These are phyloP conservation scores for Aureobasidium zeae DNA, from an alignment of 2,329 filamentous ascomycete genomes.

Conservation along the genomic window DNA sequence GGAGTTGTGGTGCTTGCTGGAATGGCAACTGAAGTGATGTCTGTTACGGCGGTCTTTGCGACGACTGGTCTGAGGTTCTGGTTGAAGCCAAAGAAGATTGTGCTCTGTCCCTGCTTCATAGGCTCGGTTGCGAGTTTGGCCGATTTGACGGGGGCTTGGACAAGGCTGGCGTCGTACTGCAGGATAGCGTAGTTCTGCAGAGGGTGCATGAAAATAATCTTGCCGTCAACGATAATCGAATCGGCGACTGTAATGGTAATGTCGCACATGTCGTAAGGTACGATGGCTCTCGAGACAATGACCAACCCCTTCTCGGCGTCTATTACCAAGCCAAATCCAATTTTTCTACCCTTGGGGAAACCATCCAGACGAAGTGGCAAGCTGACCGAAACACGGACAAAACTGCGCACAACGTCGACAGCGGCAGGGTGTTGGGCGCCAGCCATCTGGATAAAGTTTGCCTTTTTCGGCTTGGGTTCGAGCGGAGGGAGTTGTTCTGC, in stretches of 20 bases:
- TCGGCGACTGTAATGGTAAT: conserved; percentile 95
- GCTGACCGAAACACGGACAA: conserved; percentile 83
- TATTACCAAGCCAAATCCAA: conserved; percentile 93
- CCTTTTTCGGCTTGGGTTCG: conserved; percentile 62
- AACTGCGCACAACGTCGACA: conserved; percentile 88
- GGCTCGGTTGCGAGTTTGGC: conserved; percentile 71
- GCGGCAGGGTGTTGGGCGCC: conserved; percentile 81
- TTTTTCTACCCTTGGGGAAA: conserved; percentile 90
- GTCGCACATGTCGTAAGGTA: conserved; percentile 94
- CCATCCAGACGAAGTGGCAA: conserved; percentile 96
- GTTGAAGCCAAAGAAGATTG: conserved; percentile 97
- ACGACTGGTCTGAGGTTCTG: conserved; percentile 89
- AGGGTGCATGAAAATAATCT: conserved; percentile 91
- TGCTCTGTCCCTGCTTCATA: conserved; percentile 87
- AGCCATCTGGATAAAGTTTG: conserved; percentile 85
- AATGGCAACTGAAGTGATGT: conserved; percentile 94
- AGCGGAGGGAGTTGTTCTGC: conserved; percentile 69
- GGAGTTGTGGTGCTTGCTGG: conserved; percentile 87
- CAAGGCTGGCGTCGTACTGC: conserved; percentile 85
- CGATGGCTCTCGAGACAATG: conserved; percentile 84
- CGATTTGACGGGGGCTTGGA: conserved; percentile 87
- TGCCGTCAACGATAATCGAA: conserved; percentile 87
- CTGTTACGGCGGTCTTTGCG: conserved; percentile 87
- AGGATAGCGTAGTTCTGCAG: conserved; percentile 95
- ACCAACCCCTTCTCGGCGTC: conserved; percentile 94